phyloP scores from a whole-genome alignment of 2,329 filamentous ascomycete species.

The Alternaria hordeiaustralica region DNA sequence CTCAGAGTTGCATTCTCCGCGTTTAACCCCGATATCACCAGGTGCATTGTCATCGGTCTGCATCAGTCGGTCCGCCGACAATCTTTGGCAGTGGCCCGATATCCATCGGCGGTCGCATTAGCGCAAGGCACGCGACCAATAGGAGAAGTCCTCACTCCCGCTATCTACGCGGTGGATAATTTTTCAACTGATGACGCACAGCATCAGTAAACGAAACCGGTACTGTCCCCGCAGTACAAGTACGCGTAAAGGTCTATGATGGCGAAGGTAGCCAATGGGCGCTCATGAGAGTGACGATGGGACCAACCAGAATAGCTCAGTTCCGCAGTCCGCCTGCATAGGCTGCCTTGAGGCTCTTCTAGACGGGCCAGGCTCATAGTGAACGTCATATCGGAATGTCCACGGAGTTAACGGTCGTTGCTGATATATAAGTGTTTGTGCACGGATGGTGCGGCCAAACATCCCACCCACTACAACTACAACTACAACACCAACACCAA shows the following conservation, averaged over 20 bases:
- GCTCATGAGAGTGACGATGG: neutral
- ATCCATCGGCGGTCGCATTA: slow-evolving; percentile 1
- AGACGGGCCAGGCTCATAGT: slow-evolving; percentile 1
- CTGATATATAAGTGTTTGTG: slow-evolving; percentile 3
- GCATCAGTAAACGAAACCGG: neutral
- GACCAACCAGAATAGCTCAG: neutral
- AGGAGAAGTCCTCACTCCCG: neutral
- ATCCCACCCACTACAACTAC: neutral
- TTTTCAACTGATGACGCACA: slow-evolving; percentile 11
- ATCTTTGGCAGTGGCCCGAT: neutral
- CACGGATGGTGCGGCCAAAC: neutral
- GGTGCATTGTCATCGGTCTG: neutral
- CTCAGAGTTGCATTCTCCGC: neutral
- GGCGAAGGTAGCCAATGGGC: neutral
- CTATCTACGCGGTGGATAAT: neutral
- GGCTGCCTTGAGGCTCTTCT: neutral
- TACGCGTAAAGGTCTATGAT: slow-evolving; percentile 4
- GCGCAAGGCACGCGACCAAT: slow-evolving; percentile 12
- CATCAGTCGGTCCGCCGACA: neutral
- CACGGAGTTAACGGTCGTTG: slow-evolving; percentile 1
- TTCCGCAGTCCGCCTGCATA: neutral
- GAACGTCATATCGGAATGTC: slow-evolving; percentile 7
- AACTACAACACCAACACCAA: neutral
- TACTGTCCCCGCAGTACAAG: neutral
- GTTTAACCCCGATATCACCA: slow-evolving; percentile 4